A percentile compares a stretch with the other conserved stretches of the same genome.
Conservation (phyloP, 2,329 filamentous ascomycete genomes). For the Fonsecaea pedrosoi region DNA sequence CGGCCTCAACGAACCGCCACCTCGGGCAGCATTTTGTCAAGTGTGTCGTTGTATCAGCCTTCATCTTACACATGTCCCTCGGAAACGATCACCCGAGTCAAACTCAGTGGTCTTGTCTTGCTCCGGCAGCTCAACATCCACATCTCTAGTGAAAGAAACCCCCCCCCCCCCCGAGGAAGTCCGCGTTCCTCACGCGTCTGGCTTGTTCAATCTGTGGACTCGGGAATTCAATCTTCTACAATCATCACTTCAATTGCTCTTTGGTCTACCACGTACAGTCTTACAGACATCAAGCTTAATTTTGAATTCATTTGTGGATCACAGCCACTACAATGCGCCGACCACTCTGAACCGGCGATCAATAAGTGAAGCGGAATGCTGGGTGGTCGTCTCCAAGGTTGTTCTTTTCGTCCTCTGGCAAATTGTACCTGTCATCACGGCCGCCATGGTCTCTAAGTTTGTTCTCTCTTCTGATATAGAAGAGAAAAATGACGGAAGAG, state of each 20-base stretch:
- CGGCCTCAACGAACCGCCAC: background rate
- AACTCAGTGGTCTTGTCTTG: background rate
- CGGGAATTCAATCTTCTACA: background rate
- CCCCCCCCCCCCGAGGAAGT: background rate
- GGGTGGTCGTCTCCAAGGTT: slow-evolving; percentile 48
- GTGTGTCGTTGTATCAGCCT: background rate
- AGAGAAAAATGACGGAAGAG: slow-evolving; percentile 44
- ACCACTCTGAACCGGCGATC: slow-evolving; percentile 10
- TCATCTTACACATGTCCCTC: background rate
- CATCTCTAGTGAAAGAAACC: background rate
- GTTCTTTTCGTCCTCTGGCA: slow-evolving; percentile 40
- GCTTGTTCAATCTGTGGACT: background rate
- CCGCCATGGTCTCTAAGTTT: slow-evolving; percentile 41
- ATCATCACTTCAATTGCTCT: background rate
- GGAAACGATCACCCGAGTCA: background rate
- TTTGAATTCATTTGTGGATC: background rate
- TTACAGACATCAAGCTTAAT: background rate
- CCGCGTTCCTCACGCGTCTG: background rate
- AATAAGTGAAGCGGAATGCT: slow-evolving; percentile 46
- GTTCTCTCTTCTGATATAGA: slow-evolving; percentile 46
- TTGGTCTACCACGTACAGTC: background rate
- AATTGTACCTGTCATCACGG: slow-evolving; percentile 40
- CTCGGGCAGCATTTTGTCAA: background rate
- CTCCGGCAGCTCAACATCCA: background rate
- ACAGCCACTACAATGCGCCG: background rate